A percentile compares a stretch with the other conserved stretches of the same genome.
phyloP scores from a whole-genome alignment of 768 basidiomycete genomes.

The Dioszegia hungarica region DNA sequence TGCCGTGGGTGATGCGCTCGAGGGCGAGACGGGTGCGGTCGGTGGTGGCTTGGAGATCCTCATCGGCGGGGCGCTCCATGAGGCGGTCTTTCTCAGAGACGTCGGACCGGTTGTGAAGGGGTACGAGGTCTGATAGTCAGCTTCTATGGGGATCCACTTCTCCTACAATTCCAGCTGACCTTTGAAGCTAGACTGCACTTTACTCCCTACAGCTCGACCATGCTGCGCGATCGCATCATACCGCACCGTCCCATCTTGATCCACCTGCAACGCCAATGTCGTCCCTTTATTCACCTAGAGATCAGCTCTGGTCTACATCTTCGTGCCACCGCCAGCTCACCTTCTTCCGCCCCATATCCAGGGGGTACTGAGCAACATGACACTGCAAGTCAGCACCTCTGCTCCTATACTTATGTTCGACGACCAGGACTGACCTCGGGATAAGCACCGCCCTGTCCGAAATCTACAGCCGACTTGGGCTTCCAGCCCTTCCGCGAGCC shows the following conservation, averaged over 20 bases:
- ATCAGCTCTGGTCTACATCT: not conserved
- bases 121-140: conserved; percentile 67
- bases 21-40: conserved; percentile 86
- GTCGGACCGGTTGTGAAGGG: conserved; percentile 82
- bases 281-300: conserved; percentile 79
- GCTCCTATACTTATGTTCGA: not conserved
- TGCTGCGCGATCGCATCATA: conserved; percentile 97
- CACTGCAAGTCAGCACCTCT: conserved; percentile 60
- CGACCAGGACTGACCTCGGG: conserved; percentile 34
- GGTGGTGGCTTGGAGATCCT: conserved; percentile 82
- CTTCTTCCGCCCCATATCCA: conserved; percentile 94
- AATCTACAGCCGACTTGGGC: conserved; percentile 75
- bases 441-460: conserved; percentile 55
- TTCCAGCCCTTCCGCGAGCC: conserved; percentile 82
- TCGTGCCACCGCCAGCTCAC: conserved; percentile 51
- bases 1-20: conserved; percentile 87
- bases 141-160: not conserved
- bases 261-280: conserved; percentile 93
- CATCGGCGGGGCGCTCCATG: conserved; percentile 92
- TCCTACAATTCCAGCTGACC: conserved; percentile 26
- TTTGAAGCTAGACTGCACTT: conserved; percentile 92
- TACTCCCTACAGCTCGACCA: conserved; percentile 79
- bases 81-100: conserved; percentile 64
- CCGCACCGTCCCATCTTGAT: conserved; percentile 90
- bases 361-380: conserved; percentile 92